Percentiles rank a stretch among this genome's conserved stretches.
Conservation (phyloP, 495 filamentous ascomycete species). For the Evernia prunastri region DNA sequence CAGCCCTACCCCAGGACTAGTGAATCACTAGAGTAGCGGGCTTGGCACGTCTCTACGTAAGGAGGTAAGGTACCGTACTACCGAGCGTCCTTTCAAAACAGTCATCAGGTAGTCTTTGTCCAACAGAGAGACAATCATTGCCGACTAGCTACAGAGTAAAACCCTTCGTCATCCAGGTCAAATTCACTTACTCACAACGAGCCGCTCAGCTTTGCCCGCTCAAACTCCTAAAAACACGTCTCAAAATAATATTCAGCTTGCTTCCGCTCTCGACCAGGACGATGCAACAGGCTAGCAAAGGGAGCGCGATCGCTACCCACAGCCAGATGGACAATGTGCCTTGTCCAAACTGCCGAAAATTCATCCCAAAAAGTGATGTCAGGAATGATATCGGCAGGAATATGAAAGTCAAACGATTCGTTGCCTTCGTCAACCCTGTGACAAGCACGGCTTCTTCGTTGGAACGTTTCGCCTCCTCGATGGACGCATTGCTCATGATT, state of each 20-base stretch:
- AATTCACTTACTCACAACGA: too few relatives aligned
- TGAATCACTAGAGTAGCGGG: too few relatives aligned
- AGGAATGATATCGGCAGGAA: constrained; percentile 1
- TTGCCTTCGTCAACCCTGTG: not conserved
- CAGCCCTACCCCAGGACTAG: too few relatives aligned
- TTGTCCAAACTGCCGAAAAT: not conserved
- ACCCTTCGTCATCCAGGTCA: too few relatives aligned
- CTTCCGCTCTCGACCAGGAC: not conserved
- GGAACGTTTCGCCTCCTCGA: constrained; percentile 1
- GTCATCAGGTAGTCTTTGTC: too few relatives aligned
- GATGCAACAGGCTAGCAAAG: not conserved
- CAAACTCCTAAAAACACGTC: not conserved
- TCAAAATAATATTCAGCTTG: not conserved
- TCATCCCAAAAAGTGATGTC: not conserved
- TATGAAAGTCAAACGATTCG: not conserved
- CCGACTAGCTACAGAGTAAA: too few relatives aligned
- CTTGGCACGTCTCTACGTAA: too few relatives aligned
- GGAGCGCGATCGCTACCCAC: not conserved
- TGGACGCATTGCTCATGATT: not conserved
- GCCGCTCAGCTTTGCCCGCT: too few relatives aligned
- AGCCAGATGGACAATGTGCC: not conserved
- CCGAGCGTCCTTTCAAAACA: too few relatives aligned
- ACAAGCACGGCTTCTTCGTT: not conserved
- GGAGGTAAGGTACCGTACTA: too few relatives aligned
- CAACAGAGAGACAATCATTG: too few relatives aligned